Conservation (phyloP, 1,284 basidiomycete species). For the Waitea zeae region DNA sequence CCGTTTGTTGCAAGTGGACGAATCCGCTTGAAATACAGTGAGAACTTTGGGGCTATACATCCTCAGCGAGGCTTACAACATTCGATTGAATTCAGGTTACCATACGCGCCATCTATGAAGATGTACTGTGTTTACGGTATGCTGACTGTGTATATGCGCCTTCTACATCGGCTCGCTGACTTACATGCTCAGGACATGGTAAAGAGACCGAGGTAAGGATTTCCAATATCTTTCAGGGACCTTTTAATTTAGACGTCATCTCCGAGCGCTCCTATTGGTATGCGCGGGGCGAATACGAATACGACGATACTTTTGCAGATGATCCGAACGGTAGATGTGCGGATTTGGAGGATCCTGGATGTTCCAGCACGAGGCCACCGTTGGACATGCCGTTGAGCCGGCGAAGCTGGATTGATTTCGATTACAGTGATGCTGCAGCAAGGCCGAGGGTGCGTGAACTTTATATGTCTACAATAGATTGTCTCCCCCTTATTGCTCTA, state of each 20-base stretch:
- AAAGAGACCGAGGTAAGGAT: slow-evolving; percentile 87
- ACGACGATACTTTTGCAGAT: slow-evolving; percentile 42
- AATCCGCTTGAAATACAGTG: slow-evolving; percentile 86
- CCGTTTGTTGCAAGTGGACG: slow-evolving; percentile 87
- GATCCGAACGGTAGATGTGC: slow-evolving; percentile 22
- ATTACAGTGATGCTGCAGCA: slow-evolving; percentile 49
- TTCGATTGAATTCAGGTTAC: slow-evolving; percentile 37
- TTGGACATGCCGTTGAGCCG: slow-evolving; percentile 43
- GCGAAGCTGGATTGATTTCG: slow-evolving; percentile 70
- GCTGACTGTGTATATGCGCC: no score
- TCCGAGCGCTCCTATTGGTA: slow-evolving; percentile 44
- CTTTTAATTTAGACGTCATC: neutral
- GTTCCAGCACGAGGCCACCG: slow-evolving; percentile 23
- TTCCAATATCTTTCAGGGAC: neutral
- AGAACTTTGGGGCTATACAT: slow-evolving; percentile 6
- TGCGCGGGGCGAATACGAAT: slow-evolving; percentile 48
- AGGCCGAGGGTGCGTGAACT: slow-evolving; percentile 34
- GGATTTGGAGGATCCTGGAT: slow-evolving; percentile 15
- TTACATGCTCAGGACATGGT: no score
- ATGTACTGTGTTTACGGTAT: slow-evolving; percentile 91
- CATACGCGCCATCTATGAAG: slow-evolving; percentile 84
- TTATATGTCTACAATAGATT: neutral
- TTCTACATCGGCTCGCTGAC: no score
- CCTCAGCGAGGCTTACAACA: neutral
- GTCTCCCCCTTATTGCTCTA: no score